phyloP scores from a whole-genome alignment of 768 basidiomycete genomes.

The Russula ochroleuca region DNA sequence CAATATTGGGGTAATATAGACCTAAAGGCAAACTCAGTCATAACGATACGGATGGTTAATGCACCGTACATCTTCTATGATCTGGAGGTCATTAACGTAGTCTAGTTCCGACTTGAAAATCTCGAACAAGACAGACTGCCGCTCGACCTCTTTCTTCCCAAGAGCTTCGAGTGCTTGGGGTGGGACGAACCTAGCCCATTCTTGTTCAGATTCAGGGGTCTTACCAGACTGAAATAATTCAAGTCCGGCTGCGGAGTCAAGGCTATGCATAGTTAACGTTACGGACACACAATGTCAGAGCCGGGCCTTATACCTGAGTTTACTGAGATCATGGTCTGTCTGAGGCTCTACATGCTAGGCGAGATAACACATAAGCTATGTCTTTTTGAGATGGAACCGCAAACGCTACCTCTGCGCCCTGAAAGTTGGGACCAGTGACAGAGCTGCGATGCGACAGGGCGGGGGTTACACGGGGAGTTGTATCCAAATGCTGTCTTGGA shows the following conservation, averaged over 20 bases:
- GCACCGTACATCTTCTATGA: constrained; percentile 57
- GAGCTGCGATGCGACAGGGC: constrained; percentile 5
- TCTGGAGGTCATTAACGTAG: constrained; percentile 77
- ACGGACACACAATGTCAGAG: neutral
- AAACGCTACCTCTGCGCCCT: constrained; percentile 18
- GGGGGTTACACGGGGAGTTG: neutral
- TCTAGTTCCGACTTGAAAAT: constrained; percentile 85
- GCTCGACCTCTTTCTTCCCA: constrained; percentile 70
- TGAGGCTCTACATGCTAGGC: constrained; percentile 13
- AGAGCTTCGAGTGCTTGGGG: constrained; percentile 64
- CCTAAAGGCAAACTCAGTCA: constrained; percentile 37
- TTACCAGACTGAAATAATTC: constrained; percentile 63
- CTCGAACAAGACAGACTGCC: constrained; percentile 87
- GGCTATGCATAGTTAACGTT: constrained; percentile 35
- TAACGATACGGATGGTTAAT: neutral
- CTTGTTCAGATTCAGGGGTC: constrained; percentile 63
- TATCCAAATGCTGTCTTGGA: constrained; percentile 4
- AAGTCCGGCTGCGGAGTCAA: constrained; percentile 61
- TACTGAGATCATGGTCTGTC: constrained; percentile 31
- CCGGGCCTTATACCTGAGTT: constrained; percentile 17
- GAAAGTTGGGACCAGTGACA: neutral
- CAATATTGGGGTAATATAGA: constrained; percentile 67
- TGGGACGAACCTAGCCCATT: constrained; percentile 81
- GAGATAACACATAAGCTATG: neutral
- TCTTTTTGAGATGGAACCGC: neutral